Percentiles rank a stretch among this genome's conserved stretches.
phyloP scores from a whole-genome alignment of 2,329 filamentous ascomycete genomes.

The Aspergillus sp. region DNA sequence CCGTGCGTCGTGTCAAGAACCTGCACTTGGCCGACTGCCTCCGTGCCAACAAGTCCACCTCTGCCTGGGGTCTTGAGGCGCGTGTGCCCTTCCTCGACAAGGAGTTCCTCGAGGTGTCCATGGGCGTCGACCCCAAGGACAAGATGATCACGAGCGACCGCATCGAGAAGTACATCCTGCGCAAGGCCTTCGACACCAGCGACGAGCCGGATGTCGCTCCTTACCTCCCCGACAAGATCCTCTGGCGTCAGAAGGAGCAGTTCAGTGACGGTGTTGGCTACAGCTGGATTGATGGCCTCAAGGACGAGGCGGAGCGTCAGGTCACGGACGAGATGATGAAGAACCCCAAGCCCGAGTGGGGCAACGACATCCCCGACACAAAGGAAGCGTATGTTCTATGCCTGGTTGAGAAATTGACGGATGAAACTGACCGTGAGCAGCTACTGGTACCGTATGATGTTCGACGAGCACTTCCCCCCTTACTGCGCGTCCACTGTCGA shows the following conservation, averaged over 20 bases:
- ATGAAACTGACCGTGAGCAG: conserved; percentile 39
- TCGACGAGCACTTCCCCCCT: conserved; percentile 95
- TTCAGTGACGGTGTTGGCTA: conserved; percentile 98
- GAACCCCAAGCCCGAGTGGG: conserved; percentile 97
- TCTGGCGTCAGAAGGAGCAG: conserved; percentile 99
- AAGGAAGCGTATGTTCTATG: conserved; percentile 77
- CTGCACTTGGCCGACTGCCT: conserved; percentile 94
- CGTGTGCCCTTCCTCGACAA: conserved; percentile 98
- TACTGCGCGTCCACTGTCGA: conserved; percentile 89
- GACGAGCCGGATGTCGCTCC: conserved; percentile 77
- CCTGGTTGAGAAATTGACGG: background rate
- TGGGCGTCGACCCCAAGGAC: conserved; percentile 91
- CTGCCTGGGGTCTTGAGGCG: conserved; percentile 95
- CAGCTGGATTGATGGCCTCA: conserved; percentile 96
- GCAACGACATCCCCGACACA: conserved; percentile 83
- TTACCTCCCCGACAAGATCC: conserved; percentile 93
- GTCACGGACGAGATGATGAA: conserved; percentile 98
- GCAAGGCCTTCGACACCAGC: conserved; percentile 93
- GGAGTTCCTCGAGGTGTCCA: conserved; percentile 85
- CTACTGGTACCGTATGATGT: conserved; percentile 98
- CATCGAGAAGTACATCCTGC: conserved; percentile 97
- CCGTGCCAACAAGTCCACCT: conserved; percentile 98
- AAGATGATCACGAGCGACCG: conserved; percentile 91
- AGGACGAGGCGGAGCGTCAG: conserved; percentile 85
- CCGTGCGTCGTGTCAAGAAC: conserved; percentile 91